A percentile compares a stretch with the other conserved stretches of the same genome.
These are phyloP conservation scores for Euphorbia peplus DNA, from an alignment of 345 rosid species.

Conservation along the genomic window DNA sequence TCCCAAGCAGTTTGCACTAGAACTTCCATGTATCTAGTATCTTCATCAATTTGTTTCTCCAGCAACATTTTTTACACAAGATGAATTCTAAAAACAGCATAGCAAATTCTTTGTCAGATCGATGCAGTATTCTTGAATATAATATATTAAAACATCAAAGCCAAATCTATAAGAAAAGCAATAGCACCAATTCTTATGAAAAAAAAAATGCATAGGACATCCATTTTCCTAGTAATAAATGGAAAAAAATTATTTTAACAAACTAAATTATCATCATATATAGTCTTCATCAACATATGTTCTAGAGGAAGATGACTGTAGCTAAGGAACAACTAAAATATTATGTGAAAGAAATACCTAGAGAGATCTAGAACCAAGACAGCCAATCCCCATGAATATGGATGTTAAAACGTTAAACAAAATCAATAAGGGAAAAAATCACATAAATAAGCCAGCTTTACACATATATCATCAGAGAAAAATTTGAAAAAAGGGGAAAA, in stretches of 20 bases:
- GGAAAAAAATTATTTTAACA: not conserved
- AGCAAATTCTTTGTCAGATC: not conserved
- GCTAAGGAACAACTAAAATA: not conserved
- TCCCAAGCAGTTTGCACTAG: not conserved
- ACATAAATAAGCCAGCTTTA: conserved; percentile 1
- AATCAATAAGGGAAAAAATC: conserved; percentile 1
- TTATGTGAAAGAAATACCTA: not conserved
- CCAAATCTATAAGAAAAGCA: not conserved
- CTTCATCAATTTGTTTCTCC: not conserved
- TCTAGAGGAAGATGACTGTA: not conserved
- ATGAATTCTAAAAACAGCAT: not conserved
- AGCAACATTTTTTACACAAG: not conserved
- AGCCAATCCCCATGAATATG: not conserved
- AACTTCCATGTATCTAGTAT: not conserved
- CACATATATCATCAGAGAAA: not conserved
- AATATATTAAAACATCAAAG: too few species aligned
- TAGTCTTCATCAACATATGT: not conserved
- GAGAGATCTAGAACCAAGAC: not conserved
- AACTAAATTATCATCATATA: not conserved
- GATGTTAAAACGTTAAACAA: not conserved
- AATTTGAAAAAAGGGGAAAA: conserved; percentile 20
- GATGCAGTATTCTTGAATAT: too few species aligned
- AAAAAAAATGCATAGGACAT: not conserved
- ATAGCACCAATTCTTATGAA: not conserved
- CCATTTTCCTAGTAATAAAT: not conserved